Conservation (phyloP, 768 basidiomycete species). For the Hericium alpestre region DNA sequence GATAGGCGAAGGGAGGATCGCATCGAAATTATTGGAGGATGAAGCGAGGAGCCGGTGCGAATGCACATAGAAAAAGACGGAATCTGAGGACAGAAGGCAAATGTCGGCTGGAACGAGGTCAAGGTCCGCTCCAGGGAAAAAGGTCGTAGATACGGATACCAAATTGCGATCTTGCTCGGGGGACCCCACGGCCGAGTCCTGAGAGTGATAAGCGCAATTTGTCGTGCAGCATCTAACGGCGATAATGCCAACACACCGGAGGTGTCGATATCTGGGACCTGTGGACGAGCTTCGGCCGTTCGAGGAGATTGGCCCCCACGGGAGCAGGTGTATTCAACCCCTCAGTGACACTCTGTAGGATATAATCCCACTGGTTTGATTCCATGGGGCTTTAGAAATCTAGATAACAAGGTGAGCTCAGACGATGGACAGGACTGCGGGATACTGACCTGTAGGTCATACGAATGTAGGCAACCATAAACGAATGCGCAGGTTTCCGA, state of each 20-base stretch:
- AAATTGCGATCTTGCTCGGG: background rate
- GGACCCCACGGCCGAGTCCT: background rate
- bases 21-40: constrained; percentile 19
- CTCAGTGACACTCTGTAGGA: background rate
- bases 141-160: constrained; percentile 14
- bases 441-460: no score
- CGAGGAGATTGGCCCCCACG: background rate
- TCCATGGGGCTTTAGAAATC: background rate
- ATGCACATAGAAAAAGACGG: constrained; percentile 24
- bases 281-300: background rate
- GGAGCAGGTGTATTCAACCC: background rate
- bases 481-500: no score
- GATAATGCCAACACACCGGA: background rate
- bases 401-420: no score
- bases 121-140: constrained; percentile 12
- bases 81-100: constrained; percentile 20
- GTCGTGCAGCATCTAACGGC: background rate
- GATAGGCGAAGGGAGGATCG: background rate
- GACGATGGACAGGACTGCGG: no score
- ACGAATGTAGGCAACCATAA: no score
- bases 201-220: background rate
- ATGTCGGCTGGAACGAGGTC: constrained; percentile 14
- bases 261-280: background rate
- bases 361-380: background rate
- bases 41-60: constrained; percentile 11